Conservation (phyloP, 495 filamentous ascomycete species). For the Glonium stellatum region DNA sequence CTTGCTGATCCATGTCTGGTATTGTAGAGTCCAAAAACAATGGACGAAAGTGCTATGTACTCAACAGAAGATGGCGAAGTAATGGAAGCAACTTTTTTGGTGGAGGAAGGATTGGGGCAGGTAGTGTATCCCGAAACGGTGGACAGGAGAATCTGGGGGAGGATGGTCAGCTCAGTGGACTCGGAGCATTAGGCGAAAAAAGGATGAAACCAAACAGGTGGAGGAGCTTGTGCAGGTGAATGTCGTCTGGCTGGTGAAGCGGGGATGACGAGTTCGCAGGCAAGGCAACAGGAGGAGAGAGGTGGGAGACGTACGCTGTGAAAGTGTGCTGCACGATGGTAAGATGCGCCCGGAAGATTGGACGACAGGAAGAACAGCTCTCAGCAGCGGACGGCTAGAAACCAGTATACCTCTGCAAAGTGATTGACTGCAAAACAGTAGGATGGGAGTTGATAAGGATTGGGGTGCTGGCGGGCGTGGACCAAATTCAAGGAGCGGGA, state of each 20-base stretch:
- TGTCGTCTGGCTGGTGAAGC: background rate
- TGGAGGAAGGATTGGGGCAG: slow-evolving; percentile 4
- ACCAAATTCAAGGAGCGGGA: slow-evolving; percentile 24
- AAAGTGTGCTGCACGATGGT: slow-evolving; percentile 4
- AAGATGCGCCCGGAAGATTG: slow-evolving; percentile 3
- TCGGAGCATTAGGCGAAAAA: background rate
- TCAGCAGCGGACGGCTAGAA: slow-evolving; percentile 14
- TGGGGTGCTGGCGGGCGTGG: slow-evolving; percentile 16
- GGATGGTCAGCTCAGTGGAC: slow-evolving; percentile 11
- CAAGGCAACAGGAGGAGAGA: background rate
- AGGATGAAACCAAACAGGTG: slow-evolving; percentile 12
- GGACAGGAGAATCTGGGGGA: slow-evolving; percentile 16
- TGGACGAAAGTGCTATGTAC: slow-evolving; percentile 5
- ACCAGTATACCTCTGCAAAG: slow-evolving; percentile 25
- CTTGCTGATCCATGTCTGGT: slow-evolving; percentile 72
- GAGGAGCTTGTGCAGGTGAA: slow-evolving; percentile 6
- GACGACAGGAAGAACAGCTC: slow-evolving; percentile 10
- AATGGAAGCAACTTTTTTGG: slow-evolving; percentile 5
- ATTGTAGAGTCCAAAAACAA: slow-evolving; percentile 10
- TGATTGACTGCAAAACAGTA: slow-evolving; percentile 18
- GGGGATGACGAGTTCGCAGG: background rate
- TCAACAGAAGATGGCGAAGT: slow-evolving; percentile 9
- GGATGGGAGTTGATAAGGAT: slow-evolving; percentile 27
- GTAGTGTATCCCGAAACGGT: slow-evolving; percentile 12
- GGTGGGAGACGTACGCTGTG: slow-evolving; percentile 12